Evolutionary conservation across 2,329 filamentous ascomycete species (phyloP), one percentile per base, ranked within the genome.

Genomic region (Paracoccidioides lutzii): DNA sequence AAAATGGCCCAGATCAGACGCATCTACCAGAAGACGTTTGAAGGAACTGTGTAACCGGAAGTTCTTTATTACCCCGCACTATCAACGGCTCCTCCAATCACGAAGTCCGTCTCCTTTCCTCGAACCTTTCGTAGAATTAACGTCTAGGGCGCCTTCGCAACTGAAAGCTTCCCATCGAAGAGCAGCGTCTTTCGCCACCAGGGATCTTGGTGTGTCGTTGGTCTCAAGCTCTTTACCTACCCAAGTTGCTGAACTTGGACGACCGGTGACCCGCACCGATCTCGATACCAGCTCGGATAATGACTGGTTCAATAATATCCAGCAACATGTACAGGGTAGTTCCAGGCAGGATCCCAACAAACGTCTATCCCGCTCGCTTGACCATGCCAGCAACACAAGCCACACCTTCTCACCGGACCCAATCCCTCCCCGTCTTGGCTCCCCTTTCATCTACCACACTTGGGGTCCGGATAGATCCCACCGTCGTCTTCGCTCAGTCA

Each of bases 51-150:
- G 81, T 66, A 81, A 79, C 65, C 74, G 76, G 59, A 81, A 82
- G 63, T 80, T 82, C 56, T 79, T 76, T 5, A 77, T 84, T 52
- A 78, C 81, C 40, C 80, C 81, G 22, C 81, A 84, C 63, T 84
- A 84, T 64, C 80, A 83, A 64, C 76, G 82, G 58, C 73, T 84
- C 61, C 72, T 84, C 59, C 75, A 78, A 59, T 78, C 76, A 41
- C 75, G 81, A 53, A 84, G 78, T 55, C 81, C 82, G 9, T 83
- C 81, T 30, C 81, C 81, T 2, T 75, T 80, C 61, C 67, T 66
- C 43, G 71, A 75, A 46, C 65, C 70, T 45, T 65, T 70, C 38
- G 63, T 67, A 14, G 64, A 60, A 15, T 63, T 59, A 32, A 60
- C 69, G 7, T 65, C 70, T 10, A 55, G 59, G 10, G 63, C 64